Percentiles rank a stretch among this genome's conserved stretches.
These are phyloP conservation scores for Aureobasidium sp. DNA, from an alignment of 2,329 filamentous ascomycete genomes.

Conservation along the genomic window DNA sequence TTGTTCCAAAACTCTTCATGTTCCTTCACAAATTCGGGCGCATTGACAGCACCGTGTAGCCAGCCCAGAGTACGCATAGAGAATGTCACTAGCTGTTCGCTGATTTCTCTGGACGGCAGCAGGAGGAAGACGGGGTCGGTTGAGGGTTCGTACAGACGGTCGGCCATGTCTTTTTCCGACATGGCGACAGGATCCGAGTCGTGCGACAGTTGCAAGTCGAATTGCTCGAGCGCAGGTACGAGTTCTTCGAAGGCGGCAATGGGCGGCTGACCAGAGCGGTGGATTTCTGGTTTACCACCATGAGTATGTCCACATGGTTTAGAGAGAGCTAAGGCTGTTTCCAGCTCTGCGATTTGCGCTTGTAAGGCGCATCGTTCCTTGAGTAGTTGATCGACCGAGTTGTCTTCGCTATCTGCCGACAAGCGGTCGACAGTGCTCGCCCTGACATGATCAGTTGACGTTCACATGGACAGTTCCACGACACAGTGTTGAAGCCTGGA, in stretches of 20 bases:
- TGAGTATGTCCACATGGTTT: constrained; percentile 9
- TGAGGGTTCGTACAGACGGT: constrained; percentile 13
- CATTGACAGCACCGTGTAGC: constrained; percentile 12
- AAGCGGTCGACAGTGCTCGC: constrained; percentile 4
- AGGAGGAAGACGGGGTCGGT: constrained; percentile 15
- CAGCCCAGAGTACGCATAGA: constrained; percentile 11
- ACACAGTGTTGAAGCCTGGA: neutral
- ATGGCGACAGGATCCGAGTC: neutral
- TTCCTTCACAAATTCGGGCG: constrained; percentile 5
- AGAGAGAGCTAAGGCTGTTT: constrained; percentile 11
- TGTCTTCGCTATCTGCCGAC: constrained; percentile 3
- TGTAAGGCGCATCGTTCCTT: constrained; percentile 14
- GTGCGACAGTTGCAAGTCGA: constrained; percentile 8
- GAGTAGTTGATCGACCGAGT: constrained; percentile 8
- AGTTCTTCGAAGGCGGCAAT: constrained; percentile 8
- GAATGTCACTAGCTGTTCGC: constrained; percentile 2
- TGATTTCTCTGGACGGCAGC: constrained; percentile 9
- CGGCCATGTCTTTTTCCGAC: constrained; percentile 9
- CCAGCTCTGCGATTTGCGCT: constrained; percentile 13
- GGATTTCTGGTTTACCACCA: neutral
- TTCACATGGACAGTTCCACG: neutral
- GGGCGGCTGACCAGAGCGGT: neutral
- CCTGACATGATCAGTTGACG: neutral
- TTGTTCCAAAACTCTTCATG: constrained; percentile 14
- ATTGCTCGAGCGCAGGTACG: constrained; percentile 16